These are phyloP conservation scores for Sphagnurus paluster DNA, from an alignment of 1,284 basidiomycete genomes.

Conservation along the genomic window DNA sequence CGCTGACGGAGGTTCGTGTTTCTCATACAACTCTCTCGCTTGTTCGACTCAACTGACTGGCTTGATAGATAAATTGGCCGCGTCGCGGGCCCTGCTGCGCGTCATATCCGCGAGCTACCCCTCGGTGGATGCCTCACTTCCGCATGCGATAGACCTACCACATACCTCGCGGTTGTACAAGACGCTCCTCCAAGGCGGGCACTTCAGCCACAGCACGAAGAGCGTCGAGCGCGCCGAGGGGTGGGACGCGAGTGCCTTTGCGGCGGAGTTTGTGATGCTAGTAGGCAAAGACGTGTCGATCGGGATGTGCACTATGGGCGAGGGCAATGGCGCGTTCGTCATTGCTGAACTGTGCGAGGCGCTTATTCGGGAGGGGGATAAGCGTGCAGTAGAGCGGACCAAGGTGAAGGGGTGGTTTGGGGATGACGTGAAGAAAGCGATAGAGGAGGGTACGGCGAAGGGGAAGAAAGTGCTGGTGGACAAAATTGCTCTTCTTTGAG, in stretches of 20 bases:
- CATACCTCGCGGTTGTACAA: conserved; percentile 84
- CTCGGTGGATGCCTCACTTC: conserved; percentile 41
- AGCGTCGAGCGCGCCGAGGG: conserved; percentile 46
- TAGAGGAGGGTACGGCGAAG: conserved; percentile 48
- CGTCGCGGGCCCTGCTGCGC: conserved; percentile 57
- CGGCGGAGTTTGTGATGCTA: conserved; percentile 53
- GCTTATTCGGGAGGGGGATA: conserved; percentile 45
- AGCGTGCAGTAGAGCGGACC: conserved; percentile 39
- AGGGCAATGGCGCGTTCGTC: conserved; percentile 70
- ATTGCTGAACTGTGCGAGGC: conserved; percentile 76
- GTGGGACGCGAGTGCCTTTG: conserved; percentile 62
- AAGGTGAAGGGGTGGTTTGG: conserved; percentile 60
- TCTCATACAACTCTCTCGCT: conserved; percentile 1
- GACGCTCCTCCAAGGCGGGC: conserved; percentile 85
- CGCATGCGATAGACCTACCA: conserved; percentile 77
- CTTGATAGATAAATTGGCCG: conserved; percentile 64
- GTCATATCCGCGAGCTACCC: conserved; percentile 59
- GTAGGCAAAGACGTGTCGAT: conserved; percentile 58
- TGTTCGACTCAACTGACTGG: neutral
- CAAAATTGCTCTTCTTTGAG: conserved; percentile 33
- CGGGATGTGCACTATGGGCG: conserved; percentile 57
- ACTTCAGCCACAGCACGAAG: conserved; percentile 68
- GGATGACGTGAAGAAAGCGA: conserved; percentile 36
- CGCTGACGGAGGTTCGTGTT: conserved; percentile 71
- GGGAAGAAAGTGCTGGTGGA: conserved; percentile 59